Evolutionary conservation across 495 filamentous ascomycete species (phyloP).

Genomic region (Lasiosphaeria ovina): DNA sequence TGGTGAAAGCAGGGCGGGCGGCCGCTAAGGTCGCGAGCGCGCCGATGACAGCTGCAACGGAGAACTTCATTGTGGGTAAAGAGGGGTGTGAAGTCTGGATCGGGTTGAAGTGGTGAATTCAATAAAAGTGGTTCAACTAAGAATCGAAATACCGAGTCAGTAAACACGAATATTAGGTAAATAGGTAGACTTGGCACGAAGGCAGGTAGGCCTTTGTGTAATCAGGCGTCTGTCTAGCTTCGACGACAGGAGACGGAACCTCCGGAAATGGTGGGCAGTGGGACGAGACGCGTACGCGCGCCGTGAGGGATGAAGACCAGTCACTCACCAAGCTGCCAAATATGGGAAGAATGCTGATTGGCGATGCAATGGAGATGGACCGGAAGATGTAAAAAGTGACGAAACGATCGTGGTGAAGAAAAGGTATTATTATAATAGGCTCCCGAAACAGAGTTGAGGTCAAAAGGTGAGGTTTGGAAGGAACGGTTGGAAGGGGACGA

Average conservation of each 20-base stretch:
- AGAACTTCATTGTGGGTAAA: constrained; percentile 45
- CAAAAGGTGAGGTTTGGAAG: background rate
- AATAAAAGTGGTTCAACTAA: background rate
- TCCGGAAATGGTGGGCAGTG: background rate
- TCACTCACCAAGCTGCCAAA: background rate
- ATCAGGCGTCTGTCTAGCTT: background rate
- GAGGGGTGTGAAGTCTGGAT: background rate
- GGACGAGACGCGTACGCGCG: background rate
- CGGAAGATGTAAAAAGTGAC: background rate
- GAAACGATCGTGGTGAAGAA: constrained; percentile 16
- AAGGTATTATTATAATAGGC: constrained; percentile 5
- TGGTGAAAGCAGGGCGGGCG: constrained; percentile 41
- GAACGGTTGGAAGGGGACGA: constrained; percentile 6
- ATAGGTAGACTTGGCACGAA: background rate
- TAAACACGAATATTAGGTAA: background rate
- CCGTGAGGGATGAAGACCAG: background rate
- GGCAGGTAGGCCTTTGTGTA: background rate
- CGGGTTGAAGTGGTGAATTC: constrained; percentile 1
- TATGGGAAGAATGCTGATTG: background rate
- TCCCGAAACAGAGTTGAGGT: constrained; percentile 1
- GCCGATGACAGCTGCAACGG: constrained; percentile 32
- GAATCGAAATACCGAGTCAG: background rate
- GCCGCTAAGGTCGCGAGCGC: constrained; percentile 39
- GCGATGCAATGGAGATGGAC: background rate
- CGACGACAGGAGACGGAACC: background rate